A percentile compares a stretch with the other conserved stretches of the same genome.
phyloP scores from a whole-genome alignment of 2,329 filamentous ascomycete species.

The Ophiostoma quercus region DNA sequence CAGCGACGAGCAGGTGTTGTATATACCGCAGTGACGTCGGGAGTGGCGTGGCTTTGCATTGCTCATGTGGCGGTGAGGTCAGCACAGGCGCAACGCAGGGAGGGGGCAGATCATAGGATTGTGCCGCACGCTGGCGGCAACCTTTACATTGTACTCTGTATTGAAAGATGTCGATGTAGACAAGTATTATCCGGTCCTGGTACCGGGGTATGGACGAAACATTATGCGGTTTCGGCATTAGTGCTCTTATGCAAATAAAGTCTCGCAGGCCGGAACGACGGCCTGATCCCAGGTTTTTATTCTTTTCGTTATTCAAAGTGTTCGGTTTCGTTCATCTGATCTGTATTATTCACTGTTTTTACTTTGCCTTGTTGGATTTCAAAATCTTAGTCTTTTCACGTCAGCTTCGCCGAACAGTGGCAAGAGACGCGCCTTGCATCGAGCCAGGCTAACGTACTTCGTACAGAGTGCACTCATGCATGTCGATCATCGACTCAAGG shows the following conservation, averaged over 20 bases:
- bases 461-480: background rate
- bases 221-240: background rate
- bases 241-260: background rate
- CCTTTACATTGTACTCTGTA: no score
- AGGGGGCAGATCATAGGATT: conserved; percentile 1
- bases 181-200: background rate
- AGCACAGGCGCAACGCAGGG: conserved; percentile 2
- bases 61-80: background rate
- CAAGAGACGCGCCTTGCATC: conserved; percentile 9
- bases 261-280: no score
- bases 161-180: background rate
- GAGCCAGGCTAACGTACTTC: background rate
- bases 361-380: background rate
- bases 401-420: conserved; percentile 6
- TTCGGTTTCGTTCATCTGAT: background rate
- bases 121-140: background rate
- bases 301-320: background rate
- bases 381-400: background rate
- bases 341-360: background rate
- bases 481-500: background rate
- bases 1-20: background rate
- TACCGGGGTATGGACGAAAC: conserved; percentile 5
- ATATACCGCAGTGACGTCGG: background rate
- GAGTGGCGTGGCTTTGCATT: background rate
- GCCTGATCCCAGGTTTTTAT: no score